phyloP scores from a whole-genome alignment of 129 eudicot genomes.

The Smallanthus sonchifolius region DNA sequence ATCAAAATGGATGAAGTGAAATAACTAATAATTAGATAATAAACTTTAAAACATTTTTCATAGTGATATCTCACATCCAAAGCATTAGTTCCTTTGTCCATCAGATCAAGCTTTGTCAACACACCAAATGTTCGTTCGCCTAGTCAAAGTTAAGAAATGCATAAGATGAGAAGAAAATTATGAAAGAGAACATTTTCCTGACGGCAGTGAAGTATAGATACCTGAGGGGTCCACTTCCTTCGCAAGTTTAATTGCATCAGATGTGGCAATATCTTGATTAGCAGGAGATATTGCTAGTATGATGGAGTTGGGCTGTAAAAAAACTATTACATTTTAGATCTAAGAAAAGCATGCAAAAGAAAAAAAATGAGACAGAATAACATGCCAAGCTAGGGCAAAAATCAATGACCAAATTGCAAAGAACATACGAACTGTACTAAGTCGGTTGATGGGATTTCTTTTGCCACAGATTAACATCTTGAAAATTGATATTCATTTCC shows the following conservation, averaged over 20 bases:
- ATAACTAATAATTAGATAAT: not conserved
- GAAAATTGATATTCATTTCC: not conserved
- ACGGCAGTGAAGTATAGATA: slow-evolving; percentile 9
- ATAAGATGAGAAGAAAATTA: not conserved
- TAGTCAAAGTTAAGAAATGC: slow-evolving; percentile 13
- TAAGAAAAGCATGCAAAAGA: not conserved
- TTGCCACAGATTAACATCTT: not conserved
- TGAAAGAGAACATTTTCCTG: not conserved
- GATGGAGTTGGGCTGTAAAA: slow-evolving; percentile 60
- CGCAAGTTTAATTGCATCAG: slow-evolving; percentile 70
- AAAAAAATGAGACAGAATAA: not conserved
- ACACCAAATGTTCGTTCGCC: slow-evolving; percentile 74
- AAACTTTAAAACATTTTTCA: not conserved
- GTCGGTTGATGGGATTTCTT: not conserved
- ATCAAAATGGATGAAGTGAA: slow-evolving; percentile 5
- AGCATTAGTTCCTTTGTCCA: slow-evolving; percentile 76
- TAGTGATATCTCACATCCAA: slow-evolving; percentile 46
- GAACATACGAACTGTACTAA: not conserved
- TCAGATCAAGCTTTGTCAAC: slow-evolving; percentile 68
- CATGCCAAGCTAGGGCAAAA: not conserved
- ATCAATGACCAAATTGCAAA: not conserved
- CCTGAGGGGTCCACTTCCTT: slow-evolving; percentile 69
- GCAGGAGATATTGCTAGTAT: slow-evolving; percentile 76
- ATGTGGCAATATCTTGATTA: slow-evolving; percentile 68
- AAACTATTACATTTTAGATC: not conserved